phyloP scores from a whole-genome alignment of 179 eudicot genomes.

The Camellia oleifera region DNA sequence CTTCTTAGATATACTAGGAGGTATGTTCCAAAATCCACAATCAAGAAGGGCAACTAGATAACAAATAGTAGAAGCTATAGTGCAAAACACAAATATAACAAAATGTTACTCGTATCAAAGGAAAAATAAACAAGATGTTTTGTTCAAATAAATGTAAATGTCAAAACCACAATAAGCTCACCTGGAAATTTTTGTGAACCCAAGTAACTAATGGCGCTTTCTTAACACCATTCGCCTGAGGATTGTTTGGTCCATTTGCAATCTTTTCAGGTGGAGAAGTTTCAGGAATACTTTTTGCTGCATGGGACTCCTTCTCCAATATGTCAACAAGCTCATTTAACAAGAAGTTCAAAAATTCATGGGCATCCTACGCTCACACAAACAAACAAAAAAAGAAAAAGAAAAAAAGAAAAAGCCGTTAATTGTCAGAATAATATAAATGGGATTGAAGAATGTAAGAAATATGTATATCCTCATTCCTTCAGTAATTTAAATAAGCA shows the following conservation, averaged over 20 bases:
- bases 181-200: slow-evolving; percentile 78
- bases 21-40: neutral
- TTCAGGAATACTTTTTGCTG: slow-evolving; percentile 25
- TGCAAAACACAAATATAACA: neutral
- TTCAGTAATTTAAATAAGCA: neutral
- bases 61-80: no score
- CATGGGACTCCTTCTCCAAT: slow-evolving; percentile 67
- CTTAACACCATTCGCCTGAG: slow-evolving; percentile 37
- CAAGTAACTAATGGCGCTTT: slow-evolving; percentile 69
- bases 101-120: neutral
- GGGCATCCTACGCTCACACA: slow-evolving; percentile 29
- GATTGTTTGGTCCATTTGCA: slow-evolving; percentile 47
- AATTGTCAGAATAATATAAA: neutral
- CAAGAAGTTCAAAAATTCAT: slow-evolving; percentile 81
- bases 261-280: slow-evolving; percentile 34
- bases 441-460: neutral
- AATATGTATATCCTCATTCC: neutral
- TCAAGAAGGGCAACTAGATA: neutral
- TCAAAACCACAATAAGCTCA: slow-evolving; percentile 14
- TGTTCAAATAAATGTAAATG: neutral
- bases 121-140: neutral
- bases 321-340: slow-evolving; percentile 81
- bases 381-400: no score
- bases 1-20: neutral
- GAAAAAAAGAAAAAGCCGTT: no score